Conservation (phyloP, 2,329 filamentous ascomycete species). For the Teratosphaeria gauchensis region DNA sequence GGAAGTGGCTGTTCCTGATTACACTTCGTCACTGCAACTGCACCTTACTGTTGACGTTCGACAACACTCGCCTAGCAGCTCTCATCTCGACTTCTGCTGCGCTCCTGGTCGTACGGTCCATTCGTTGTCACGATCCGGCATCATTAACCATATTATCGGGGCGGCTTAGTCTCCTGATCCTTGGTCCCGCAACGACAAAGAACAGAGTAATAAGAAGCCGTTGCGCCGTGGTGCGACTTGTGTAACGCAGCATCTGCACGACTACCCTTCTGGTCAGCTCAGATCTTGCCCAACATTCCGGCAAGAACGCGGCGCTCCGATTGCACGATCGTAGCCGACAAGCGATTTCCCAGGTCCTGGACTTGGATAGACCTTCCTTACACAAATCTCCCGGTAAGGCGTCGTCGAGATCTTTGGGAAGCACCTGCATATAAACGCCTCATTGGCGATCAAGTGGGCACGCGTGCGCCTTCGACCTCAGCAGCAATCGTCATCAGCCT, state of each 20-base stretch:
- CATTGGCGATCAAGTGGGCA: constrained; percentile 24
- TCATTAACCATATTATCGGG: constrained; percentile 10
- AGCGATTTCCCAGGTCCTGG: constrained; percentile 28
- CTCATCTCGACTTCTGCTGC: not conserved
- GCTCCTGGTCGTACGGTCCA: not conserved
- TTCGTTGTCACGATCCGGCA: not conserved
- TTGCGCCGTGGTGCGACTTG: constrained; percentile 21
- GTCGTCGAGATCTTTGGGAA: constrained; percentile 4
- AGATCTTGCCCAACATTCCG: constrained; percentile 28
- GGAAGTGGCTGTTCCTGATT: constrained; percentile 9
- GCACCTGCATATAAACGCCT: constrained; percentile 35
- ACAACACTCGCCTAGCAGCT: not conserved
- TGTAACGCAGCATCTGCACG: constrained; percentile 39
- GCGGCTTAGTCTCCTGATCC: constrained; percentile 23
- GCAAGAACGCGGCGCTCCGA: constrained; percentile 28
- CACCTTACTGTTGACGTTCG: not conserved
- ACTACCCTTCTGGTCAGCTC: constrained; percentile 36
- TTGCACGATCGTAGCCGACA: constrained; percentile 22
- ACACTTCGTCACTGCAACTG: not conserved
- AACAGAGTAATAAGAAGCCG: constrained; percentile 13
- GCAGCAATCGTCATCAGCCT: constrained; percentile 15
- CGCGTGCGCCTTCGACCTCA: constrained; percentile 9
- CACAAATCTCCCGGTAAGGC: constrained; percentile 23
- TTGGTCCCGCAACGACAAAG: constrained; percentile 28
- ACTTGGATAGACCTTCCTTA: constrained; percentile 27